These are phyloP conservation scores for Tetradesmus lagerheimii DNA, from an alignment of 139 green algal genomes.

Conservation along the genomic window DNA sequence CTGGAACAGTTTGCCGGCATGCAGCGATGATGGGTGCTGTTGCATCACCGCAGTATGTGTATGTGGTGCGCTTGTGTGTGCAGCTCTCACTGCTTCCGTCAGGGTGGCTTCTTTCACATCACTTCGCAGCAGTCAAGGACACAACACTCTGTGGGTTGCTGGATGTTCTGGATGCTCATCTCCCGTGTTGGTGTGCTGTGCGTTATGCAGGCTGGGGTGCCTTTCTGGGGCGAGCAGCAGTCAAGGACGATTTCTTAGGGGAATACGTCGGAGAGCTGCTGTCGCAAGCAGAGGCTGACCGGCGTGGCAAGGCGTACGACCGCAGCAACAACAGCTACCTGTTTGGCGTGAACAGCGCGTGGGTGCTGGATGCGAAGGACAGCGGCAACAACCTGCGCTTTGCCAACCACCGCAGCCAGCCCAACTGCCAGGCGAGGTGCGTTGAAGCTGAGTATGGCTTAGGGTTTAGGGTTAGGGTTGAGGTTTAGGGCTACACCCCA, in stretches of 20 bases:
- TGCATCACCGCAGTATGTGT: too few species aligned
- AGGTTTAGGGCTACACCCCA: too few species aligned
- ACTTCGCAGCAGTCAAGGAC: too few species aligned
- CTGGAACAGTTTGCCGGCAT: too few species aligned
- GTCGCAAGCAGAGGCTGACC: conserved; percentile 88
- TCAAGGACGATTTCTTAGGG: conserved; percentile 82
- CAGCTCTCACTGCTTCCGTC: too few species aligned
- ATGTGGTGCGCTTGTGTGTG: too few species aligned
- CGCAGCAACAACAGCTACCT: conserved; percentile 82
- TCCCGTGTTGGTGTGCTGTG: not conserved
- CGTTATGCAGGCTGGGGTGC: conserved; percentile 78
- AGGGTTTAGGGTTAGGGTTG: too few species aligned
- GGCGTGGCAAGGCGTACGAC: conserved; percentile 92
- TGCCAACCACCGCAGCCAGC: conserved; percentile 77
- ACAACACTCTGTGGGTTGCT: too few species aligned
- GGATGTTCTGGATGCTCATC: not conserved
- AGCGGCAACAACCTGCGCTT: conserved; percentile 94
- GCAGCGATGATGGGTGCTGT: too few species aligned
- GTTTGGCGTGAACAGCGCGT: conserved; percentile 92
- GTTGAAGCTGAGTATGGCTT: not conserved
- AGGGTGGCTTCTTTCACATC: too few species aligned
- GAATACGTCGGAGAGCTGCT: conserved; percentile 94
- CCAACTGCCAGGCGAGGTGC: conserved; percentile 39
- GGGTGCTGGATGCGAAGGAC: conserved; percentile 86
- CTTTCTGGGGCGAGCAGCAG: conserved; percentile 71